These are phyloP conservation scores for Haplosporangium sp. DNA, from an alignment of 371 early-diverging fungal species.

Conservation along the genomic window DNA sequence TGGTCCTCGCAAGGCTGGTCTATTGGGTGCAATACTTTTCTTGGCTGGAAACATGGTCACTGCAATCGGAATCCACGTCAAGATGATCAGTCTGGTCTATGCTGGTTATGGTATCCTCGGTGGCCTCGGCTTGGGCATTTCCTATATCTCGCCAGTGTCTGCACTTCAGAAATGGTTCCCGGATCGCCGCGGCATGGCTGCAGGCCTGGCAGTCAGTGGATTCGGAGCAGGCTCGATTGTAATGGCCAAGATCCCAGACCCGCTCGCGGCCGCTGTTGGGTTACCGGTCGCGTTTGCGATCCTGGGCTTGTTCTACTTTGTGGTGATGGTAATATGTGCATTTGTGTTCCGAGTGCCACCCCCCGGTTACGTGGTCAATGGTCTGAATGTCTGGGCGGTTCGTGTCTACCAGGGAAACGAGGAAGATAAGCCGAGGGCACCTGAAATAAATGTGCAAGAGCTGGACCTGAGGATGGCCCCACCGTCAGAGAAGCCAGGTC, in stretches of 20 bases:
- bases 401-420: conserved; percentile 53
- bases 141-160: conserved; percentile 67
- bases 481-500: conserved; percentile 18
- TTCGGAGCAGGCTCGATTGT: conserved; percentile 77
- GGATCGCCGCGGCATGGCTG: conserved; percentile 65
- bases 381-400: conserved; percentile 60
- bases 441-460: conserved; percentile 16
- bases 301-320: conserved; percentile 60
- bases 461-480: conserved; percentile 11
- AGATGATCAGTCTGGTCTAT: conserved; percentile 60
- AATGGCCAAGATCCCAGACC: conserved; percentile 66
- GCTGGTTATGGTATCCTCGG: conserved; percentile 66
- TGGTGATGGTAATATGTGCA: conserved; percentile 59
- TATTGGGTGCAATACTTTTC: conserved; percentile 64
- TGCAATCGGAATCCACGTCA: conserved; percentile 60
- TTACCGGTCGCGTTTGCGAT: conserved; percentile 69
- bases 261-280: conserved; percentile 61
- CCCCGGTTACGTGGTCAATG: conserved; percentile 68
- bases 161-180: conserved; percentile 70
- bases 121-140: conserved; percentile 62
- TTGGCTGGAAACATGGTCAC: conserved; percentile 67
- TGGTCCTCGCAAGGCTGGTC: conserved; percentile 66
- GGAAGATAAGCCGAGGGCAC: conserved; percentile 18
- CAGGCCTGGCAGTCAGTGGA: conserved; percentile 72
- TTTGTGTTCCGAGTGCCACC: conserved; percentile 70